Percentiles rank a stretch among this genome's conserved stretches.
phyloP scores from a whole-genome alignment of 208 protist species.

The Angomonas deanei region DNA sequence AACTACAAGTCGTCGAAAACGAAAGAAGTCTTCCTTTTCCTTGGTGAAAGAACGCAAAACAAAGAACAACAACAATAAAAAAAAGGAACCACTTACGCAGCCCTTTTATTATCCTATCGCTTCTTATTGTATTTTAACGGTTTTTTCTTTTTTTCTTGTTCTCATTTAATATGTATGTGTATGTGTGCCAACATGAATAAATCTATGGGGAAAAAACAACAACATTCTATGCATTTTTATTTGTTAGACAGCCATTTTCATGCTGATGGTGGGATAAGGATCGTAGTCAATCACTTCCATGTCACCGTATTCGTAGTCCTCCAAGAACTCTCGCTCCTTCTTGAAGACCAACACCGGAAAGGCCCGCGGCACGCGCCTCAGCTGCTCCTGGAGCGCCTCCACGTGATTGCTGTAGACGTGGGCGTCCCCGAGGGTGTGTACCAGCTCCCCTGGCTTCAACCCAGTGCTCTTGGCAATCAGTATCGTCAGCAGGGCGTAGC shows the following conservation, averaged over 20 bases:
- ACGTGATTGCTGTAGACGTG: constrained; percentile 99
- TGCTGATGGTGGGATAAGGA: constrained; percentile 93
- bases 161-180: constrained; percentile 6
- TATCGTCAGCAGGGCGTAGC: constrained; percentile 95
- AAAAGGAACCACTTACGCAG: no score
- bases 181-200: background rate
- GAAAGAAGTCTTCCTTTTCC: no score
- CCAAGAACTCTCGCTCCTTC: constrained; percentile 70
- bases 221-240: constrained; percentile 3
- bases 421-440: constrained; percentile 97
- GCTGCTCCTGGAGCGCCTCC: constrained; percentile 93
- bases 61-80: no score
- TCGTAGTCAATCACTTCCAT: constrained; percentile 94
- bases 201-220: background rate
- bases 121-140: constrained; percentile 1
- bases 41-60: no score
- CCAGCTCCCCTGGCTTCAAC: constrained; percentile 94
- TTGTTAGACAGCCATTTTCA: constrained; percentile 96
- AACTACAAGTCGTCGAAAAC: no score
- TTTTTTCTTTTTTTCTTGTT: background rate
- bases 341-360: constrained; percentile 89
- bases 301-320: constrained; percentile 92
- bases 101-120: background rate
- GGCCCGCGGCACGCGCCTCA: constrained; percentile 84
- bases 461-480: constrained; percentile 91